Evolutionary conservation across 2,329 filamentous ascomycete species (phyloP).

Genomic region (Aspergillus tanneri): DNA sequence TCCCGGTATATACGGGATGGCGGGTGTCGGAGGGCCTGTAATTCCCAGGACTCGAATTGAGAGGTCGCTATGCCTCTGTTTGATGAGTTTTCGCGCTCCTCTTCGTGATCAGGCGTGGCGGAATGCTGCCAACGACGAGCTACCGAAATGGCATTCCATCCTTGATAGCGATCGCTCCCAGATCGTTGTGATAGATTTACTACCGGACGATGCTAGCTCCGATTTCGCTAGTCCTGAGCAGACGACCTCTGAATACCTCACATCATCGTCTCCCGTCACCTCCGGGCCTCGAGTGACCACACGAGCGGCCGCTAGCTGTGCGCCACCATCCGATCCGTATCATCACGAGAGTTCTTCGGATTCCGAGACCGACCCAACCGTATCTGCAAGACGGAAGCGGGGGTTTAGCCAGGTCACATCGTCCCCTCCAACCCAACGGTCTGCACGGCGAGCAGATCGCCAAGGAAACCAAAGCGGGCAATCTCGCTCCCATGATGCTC

Average conservation of each 20-base stretch:
- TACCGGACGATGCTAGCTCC: constrained; percentile 15
- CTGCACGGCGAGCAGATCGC: constrained; percentile 9
- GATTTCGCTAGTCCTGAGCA: constrained; percentile 11
- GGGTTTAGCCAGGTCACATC: constrained; percentile 25
- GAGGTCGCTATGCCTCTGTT: constrained; percentile 23
- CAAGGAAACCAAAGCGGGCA: constrained; percentile 12
- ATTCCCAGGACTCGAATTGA: constrained; percentile 13
- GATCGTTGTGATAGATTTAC: constrained; percentile 22
- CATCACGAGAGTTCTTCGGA: constrained; percentile 13
- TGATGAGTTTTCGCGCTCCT: constrained; percentile 24
- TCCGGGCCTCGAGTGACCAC: constrained; percentile 10
- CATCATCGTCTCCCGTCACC: constrained; percentile 14
- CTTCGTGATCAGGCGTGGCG: constrained; percentile 25
- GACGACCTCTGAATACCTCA: constrained; percentile 15
- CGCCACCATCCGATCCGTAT: constrained; percentile 12
- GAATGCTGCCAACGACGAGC: constrained; percentile 14
- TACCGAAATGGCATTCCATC: constrained; percentile 23
- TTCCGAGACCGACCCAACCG: constrained; percentile 17
- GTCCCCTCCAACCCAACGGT: constrained; percentile 17
- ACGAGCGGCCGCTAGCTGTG: constrained; percentile 13
- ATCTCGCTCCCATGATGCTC: constrained; percentile 15
- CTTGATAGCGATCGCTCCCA: constrained; percentile 20
- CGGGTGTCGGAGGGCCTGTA: no score
- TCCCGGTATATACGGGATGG: constrained; percentile 22
- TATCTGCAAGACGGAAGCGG: constrained; percentile 22